phyloP scores from a whole-genome alignment of 202 grass and related monocot genomes.

The Bolboschoenoplectus hybrid region DNA sequence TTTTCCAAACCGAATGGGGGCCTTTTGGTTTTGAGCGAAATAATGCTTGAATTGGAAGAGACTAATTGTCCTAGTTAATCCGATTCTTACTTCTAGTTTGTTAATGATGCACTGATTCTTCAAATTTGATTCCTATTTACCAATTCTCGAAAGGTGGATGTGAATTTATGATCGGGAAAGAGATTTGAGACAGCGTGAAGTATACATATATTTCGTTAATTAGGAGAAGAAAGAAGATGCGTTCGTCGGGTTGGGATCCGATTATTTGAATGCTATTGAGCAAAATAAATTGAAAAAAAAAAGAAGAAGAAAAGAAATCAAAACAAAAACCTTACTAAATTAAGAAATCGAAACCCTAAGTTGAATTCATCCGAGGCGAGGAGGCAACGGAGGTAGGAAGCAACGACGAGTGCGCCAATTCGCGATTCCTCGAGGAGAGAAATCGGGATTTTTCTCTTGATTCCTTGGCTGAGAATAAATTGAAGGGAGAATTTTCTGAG shows the following conservation, averaged over 20 bases:
- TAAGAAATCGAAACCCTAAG: constrained; percentile 12
- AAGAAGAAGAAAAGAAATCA: background rate
- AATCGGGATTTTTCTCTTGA: background rate
- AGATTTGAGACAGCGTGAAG: background rate
- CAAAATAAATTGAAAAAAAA: background rate
- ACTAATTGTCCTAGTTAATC: background rate
- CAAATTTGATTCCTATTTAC: background rate
- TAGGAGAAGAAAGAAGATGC: background rate
- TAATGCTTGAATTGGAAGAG: background rate
- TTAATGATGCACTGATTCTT: background rate
- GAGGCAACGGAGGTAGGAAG: background rate
- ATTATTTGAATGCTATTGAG: background rate
- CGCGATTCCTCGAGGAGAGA: constrained; percentile 13
- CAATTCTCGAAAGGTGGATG: background rate
- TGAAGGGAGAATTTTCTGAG: background rate
- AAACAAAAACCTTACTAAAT: background rate
- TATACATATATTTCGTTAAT: constrained; percentile 5
- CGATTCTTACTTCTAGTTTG: background rate
- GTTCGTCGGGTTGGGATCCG: background rate
- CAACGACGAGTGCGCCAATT: background rate
- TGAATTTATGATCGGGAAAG: background rate
- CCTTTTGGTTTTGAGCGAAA: background rate
- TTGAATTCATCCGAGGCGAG: constrained; percentile 5
- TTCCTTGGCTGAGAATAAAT: background rate
- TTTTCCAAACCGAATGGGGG: background rate